Evolutionary conservation across 345 rosid genomes (phyloP).

Genomic region (Eucalyptus regnans): DNA sequence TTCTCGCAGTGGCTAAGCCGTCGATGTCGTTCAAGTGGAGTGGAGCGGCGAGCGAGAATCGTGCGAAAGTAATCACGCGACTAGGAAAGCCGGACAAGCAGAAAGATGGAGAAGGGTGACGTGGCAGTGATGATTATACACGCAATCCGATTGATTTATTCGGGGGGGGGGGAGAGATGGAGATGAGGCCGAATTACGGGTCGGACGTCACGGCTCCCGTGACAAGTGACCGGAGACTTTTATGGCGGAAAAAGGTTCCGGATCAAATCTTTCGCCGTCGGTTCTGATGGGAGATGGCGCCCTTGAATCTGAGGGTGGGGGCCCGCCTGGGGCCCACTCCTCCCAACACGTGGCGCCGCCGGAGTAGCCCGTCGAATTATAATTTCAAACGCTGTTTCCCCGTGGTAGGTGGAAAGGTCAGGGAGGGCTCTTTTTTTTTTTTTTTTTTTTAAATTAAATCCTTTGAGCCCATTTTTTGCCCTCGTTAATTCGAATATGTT

Average conservation of each 20-base stretch:
- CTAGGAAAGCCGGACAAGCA: background rate
- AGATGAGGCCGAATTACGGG: background rate
- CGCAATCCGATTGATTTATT: background rate
- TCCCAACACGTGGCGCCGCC: background rate
- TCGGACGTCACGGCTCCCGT: background rate
- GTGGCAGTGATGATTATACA: background rate
- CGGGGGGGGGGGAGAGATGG: background rate
- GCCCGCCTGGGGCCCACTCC: background rate
- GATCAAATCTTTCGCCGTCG: background rate
- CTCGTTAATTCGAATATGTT: background rate
- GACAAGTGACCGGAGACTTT: background rate
- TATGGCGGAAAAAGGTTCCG: background rate
- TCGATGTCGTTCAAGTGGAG: background rate
- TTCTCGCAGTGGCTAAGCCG: background rate
- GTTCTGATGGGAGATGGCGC: background rate
- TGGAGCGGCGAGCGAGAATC: background rate
- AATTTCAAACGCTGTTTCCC: background rate
- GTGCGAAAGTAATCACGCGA: background rate
- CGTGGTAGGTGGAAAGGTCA: background rate
- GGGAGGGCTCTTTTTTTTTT: background rate
- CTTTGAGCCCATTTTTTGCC: background rate
- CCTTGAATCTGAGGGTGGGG: background rate
- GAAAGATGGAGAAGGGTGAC: background rate
- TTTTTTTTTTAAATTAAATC: rapidly evolving
- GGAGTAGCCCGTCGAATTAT: background rate